Conservation (phyloP, 1,139 yeast species). For the Eremothecium gossypii region DNA sequence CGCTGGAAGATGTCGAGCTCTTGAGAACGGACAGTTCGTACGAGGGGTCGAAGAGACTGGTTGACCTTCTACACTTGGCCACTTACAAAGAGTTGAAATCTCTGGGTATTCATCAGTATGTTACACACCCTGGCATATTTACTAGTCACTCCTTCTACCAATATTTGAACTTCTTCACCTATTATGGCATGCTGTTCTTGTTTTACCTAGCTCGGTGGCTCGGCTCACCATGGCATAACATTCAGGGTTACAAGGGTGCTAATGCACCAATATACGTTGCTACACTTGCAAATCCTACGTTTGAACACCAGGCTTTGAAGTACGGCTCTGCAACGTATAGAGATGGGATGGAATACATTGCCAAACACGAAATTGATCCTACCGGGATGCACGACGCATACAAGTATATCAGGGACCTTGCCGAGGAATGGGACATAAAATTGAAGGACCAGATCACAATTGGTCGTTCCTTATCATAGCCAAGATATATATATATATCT, state of each 20-base stretch:
- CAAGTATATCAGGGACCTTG: constrained; percentile 47
- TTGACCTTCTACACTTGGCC: constrained; percentile 74
- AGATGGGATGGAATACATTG: constrained; percentile 56
- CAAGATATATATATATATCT: neutral
- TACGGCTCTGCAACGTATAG: constrained; percentile 66
- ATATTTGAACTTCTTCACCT: constrained; percentile 66
- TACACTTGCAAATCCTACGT: constrained; percentile 35
- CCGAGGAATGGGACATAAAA: constrained; percentile 57
- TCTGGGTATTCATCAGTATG: constrained; percentile 55
- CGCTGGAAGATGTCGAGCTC: constrained; percentile 67
- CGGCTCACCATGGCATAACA: constrained; percentile 85
- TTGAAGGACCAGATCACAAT: constrained; percentile 62
- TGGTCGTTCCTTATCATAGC: constrained; percentile 25
- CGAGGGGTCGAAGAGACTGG: constrained; percentile 84
- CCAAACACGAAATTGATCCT: constrained; percentile 44
- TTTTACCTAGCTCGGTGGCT: constrained; percentile 75
- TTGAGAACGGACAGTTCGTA: constrained; percentile 58
- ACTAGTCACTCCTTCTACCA: constrained; percentile 73
- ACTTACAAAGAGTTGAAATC: constrained; percentile 44
- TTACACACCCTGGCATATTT: constrained; percentile 92
- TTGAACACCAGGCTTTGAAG: constrained; percentile 46
- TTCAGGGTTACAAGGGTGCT: constrained; percentile 82
- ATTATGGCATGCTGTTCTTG: constrained; percentile 73
- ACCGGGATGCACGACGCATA: constrained; percentile 60
- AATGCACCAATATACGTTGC: constrained; percentile 68